A percentile compares a stretch with the other conserved stretches of the same genome.
These are phyloP conservation scores for Lipomyces yamadae DNA, from an alignment of 805 yeast genomes.

Conservation along the genomic window DNA sequence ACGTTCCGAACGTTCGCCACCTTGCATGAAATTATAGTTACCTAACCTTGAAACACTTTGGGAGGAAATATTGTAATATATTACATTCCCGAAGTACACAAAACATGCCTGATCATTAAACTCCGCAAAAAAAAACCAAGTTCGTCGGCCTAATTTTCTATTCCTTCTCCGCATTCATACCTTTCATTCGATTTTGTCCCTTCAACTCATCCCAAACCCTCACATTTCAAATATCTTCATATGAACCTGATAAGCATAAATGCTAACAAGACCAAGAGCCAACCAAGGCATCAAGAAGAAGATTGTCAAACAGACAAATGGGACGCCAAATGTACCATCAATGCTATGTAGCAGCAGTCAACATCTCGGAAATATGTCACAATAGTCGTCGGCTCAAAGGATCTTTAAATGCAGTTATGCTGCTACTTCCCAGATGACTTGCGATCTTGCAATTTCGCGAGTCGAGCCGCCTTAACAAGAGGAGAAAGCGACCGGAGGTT, in stretches of 20 bases:
- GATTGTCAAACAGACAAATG: not conserved
- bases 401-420: not conserved
- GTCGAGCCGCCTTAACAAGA: constrained; percentile 40
- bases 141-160: not conserved
- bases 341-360: not conserved
- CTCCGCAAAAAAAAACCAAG: not conserved
- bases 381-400: not conserved
- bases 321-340: constrained; percentile 1
- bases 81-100: not conserved
- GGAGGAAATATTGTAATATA: no score
- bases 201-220: not conserved
- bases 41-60: no score
- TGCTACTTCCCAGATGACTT: constrained; percentile 1
- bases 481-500: constrained; percentile 38
- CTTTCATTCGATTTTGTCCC: not conserved
- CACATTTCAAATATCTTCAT: not conserved
- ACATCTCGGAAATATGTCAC: not conserved
- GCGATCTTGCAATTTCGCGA: constrained; percentile 35
- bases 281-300: not conserved
- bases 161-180: not conserved
- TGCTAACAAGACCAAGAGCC: not conserved
- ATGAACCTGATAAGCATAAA: not conserved
- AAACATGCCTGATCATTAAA: not conserved
- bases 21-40: no score
- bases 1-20: no score